Percentiles rank a stretch among this genome's conserved stretches.
Conservation (phyloP, 177 flowering plant genomes). For the Vitis hybrid region DNA sequence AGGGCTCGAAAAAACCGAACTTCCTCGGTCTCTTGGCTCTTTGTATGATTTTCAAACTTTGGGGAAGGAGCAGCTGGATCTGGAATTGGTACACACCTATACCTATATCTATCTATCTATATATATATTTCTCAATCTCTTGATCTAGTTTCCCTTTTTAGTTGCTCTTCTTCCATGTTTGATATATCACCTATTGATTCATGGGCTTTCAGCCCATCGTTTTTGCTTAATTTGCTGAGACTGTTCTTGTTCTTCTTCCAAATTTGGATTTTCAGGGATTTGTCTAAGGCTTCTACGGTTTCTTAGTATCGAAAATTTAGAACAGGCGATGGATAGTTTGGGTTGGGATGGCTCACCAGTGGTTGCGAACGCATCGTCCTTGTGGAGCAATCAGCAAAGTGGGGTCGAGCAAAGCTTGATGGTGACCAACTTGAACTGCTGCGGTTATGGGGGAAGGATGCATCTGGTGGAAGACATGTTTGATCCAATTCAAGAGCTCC, state of each 20-base stretch:
- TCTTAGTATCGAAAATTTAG: background rate
- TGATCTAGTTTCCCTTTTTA: background rate
- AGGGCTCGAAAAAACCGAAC: background rate
- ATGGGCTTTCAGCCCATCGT: background rate
- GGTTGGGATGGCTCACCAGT: conserved; percentile 40
- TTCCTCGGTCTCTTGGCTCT: conserved; percentile 3
- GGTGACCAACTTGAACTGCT: conserved; percentile 19
- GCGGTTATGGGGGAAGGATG: conserved; percentile 14
- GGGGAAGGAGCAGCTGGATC: conserved; percentile 11
- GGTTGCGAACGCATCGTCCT: conserved; percentile 8
- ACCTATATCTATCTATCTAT: no score
- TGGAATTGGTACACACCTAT: conserved; percentile 4
- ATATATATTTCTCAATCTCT: no score
- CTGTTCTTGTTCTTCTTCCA: background rate
- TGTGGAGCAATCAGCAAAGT: conserved; percentile 36
- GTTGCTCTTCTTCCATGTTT: no score
- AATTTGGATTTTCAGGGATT: background rate
- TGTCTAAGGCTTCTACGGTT: no score
- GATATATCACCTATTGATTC: background rate
- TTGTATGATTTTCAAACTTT: background rate
- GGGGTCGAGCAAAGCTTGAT: conserved; percentile 23
- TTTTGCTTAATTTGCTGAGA: background rate
- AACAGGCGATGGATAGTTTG: conserved; percentile 39
- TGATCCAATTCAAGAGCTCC: conserved; percentile 20
- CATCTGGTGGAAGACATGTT: conserved; percentile 20